A percentile compares a stretch with the other conserved stretches of the same genome.
Conservation (phyloP, 2,329 filamentous ascomycete genomes). For the Chaetomium strumarium region DNA sequence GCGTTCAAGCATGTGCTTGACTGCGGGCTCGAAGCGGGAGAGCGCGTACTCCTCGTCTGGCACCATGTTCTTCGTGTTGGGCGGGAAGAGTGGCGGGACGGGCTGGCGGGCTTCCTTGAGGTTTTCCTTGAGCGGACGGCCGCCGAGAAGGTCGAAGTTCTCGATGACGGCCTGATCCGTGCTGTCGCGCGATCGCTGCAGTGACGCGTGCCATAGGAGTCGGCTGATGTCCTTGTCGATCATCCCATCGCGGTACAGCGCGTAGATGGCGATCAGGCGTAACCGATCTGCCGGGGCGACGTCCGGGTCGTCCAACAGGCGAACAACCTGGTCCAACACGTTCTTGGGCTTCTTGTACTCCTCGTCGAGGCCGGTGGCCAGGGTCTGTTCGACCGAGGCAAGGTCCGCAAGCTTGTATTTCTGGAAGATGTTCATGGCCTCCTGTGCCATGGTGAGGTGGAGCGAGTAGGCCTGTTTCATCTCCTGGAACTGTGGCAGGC, state of each 20-base stretch:
- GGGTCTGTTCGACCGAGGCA: conserved; percentile 79
- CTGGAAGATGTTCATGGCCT: conserved; percentile 93
- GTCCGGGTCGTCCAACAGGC: conserved; percentile 79
- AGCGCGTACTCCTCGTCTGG: conserved; percentile 72
- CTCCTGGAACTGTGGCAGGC: conserved; percentile 87
- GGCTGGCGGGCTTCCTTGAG: conserved; percentile 72
- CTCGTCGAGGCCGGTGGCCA: conserved; percentile 89
- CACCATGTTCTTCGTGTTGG: conserved; percentile 51
- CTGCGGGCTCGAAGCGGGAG: conserved; percentile 75
- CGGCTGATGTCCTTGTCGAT: conserved; percentile 78
- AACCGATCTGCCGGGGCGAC: conserved; percentile 69
- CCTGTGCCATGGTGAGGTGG: conserved; percentile 93
- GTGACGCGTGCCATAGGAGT: conserved; percentile 72
- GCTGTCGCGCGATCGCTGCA: conserved; percentile 52
- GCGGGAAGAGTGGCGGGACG: conserved; percentile 63
- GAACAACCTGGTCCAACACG: conserved; percentile 75
- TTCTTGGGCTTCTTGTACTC: conserved; percentile 89
- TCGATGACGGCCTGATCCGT: conserved; percentile 62
- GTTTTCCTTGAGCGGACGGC: conserved; percentile 52
- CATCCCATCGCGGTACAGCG: conserved; percentile 80
- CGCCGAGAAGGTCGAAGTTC: conserved; percentile 79
- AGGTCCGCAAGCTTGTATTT: conserved; percentile 78
- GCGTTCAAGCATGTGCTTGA: conserved; percentile 80
- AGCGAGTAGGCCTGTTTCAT: conserved; percentile 93
- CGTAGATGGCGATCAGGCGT: conserved; percentile 77